Conservation (phyloP, 192 early-diverging fungal species). For the Gamsiella multidivaricata region DNA sequence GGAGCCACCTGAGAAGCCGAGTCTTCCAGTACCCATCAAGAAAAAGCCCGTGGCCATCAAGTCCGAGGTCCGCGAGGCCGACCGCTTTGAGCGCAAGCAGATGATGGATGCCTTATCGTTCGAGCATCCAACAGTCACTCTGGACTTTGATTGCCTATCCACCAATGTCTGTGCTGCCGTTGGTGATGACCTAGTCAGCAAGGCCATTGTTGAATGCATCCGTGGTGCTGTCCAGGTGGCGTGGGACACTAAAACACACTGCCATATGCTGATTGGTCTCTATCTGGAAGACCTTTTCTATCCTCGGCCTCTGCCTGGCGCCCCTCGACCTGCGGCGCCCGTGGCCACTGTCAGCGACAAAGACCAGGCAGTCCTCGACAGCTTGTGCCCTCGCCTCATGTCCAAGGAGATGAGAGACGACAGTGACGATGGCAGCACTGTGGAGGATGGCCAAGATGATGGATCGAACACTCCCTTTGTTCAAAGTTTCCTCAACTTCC, state of each 20-base stretch:
- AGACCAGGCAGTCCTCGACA: background rate
- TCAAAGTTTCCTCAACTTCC: background rate
- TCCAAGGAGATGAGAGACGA: background rate
- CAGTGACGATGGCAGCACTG: background rate
- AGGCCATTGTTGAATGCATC: constrained; percentile 5
- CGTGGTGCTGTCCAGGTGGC: constrained; percentile 1
- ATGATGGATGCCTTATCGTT: constrained; percentile 1
- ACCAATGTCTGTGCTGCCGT: background rate
- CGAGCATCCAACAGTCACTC: constrained; percentile 25
- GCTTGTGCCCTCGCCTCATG: background rate
- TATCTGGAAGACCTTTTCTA: constrained; percentile 10
- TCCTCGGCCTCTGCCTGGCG: background rate
- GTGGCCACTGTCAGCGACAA: background rate
- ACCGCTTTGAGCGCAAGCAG: constrained; percentile 9
- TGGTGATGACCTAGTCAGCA: background rate
- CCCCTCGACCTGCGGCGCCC: background rate
- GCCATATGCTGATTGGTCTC: constrained; percentile 7
- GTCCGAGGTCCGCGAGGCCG: background rate
- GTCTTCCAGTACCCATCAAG: background rate
- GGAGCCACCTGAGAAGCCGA: background rate
- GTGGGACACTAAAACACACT: background rate
- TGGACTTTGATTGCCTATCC: background rate
- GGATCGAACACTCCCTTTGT: background rate
- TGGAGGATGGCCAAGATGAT: background rate
- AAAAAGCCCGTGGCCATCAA: constrained; percentile 14